Evolutionary conservation across 495 filamentous ascomycete genomes (phyloP), one percentile per base, ranked within the genome.

Genomic region (Aspergillus olivimuriae): DNA sequence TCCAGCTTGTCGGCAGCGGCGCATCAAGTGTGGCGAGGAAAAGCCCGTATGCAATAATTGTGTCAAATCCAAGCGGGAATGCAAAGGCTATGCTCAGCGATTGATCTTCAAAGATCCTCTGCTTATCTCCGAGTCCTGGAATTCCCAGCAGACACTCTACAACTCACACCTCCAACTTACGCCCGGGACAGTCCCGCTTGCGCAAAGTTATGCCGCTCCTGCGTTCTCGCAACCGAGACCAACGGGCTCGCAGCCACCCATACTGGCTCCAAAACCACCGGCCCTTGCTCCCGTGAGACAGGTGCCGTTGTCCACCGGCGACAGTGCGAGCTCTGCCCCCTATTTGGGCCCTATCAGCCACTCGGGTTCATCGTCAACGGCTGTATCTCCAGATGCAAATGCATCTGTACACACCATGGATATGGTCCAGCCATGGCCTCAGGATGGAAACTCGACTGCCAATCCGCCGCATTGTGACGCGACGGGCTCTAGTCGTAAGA

Each of bases 1-100:
- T 20, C 43, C 55, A 94, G 87, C 92, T 39, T 98, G 92, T 72
- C 84, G 92, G 39, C 89, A 84, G 64, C 81, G 92, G 15, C 86
- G 92, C 37, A 97, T 98, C 61, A 98, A 98, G 66, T 98, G 92
- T 60, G 92, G 91, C 39, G 92, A 97, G 59, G 89, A 92, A 59
- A 86, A 87, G 43, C 92, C 91, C 4, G 89, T 80, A 12, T 97
- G 92, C 68, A 79, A 75, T 47, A 89, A 97, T 60, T 98, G 92
- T 67, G 80, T 90, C 62, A 96, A 95, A 58, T 95, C 91, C 9
- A 95, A 92, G 61, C 81, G 92, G 9, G 73, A 82, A 31, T 98
- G 92, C 60, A 90, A 97, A 65, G 92, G 92, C 28, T 98, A 98
- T 69, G 94, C 84, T 50, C 89, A 89, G 58, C 79, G 87, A 34